phyloP scores from a whole-genome alignment of 345 rosid species.

The Fremontodendron californicum region DNA sequence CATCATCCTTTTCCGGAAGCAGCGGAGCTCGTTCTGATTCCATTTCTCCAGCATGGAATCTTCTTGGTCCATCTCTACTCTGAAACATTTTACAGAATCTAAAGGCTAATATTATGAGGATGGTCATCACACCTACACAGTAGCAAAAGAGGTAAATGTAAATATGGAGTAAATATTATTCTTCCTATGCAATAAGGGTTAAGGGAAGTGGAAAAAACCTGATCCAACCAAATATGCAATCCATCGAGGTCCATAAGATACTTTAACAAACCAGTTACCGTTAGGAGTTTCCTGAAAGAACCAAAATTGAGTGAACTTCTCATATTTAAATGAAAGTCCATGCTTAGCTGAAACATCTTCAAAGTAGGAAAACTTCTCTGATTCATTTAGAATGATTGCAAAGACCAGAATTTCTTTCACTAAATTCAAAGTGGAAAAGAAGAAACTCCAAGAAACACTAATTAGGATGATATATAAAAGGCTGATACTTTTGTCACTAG shows the following conservation, averaged over 20 bases:
- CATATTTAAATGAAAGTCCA: neutral
- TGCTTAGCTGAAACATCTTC: neutral
- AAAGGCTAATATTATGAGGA: slow-evolving; percentile 33
- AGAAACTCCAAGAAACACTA: neutral
- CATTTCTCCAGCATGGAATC: slow-evolving; percentile 11
- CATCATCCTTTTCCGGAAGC: slow-evolving; percentile 43
- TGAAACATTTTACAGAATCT: slow-evolving; percentile 26
- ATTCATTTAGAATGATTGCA: neutral
- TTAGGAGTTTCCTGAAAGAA: slow-evolving; percentile 32
- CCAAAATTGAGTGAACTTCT: neutral
- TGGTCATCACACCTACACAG: slow-evolving; percentile 43
- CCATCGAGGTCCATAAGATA: slow-evolving; percentile 63
- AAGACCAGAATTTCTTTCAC: neutral
- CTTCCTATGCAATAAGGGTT: neutral
- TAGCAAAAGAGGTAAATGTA: neutral
- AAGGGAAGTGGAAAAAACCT: slow-evolving; percentile 31
- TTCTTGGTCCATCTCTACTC: slow-evolving; percentile 6
- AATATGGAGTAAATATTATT: slow-evolving; percentile 7
- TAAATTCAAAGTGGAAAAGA: neutral
- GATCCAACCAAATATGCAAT: slow-evolving; percentile 42
- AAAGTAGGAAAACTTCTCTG: neutral
- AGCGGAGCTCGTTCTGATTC: slow-evolving; percentile 36
- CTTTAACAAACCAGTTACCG: slow-evolving; percentile 36
- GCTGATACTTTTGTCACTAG: too few species aligned
- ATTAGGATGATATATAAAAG: too few species aligned